Conservation (phyloP, 1,284 basidiomycete species). For the Schizopora paradoxa region DNA sequence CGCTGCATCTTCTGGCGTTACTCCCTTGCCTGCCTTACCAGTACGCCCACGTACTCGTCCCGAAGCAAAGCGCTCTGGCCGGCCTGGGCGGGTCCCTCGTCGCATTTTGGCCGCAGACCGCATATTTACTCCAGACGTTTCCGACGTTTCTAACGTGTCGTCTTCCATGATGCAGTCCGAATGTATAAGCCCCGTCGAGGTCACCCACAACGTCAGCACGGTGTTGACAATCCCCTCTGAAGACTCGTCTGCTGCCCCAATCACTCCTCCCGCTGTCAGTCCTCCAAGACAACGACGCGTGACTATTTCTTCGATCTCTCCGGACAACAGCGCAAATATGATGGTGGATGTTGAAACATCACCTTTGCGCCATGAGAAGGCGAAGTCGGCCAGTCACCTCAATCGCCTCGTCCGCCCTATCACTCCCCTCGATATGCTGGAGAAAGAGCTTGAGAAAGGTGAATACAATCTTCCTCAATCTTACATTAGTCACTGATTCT, state of each 20-base stretch:
- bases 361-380: slow-evolving; percentile 61
- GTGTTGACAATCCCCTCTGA: slow-evolving; percentile 16
- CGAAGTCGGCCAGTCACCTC: slow-evolving; percentile 41
- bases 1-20: slow-evolving; percentile 43
- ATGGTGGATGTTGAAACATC: slow-evolving; percentile 36
- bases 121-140: slow-evolving; percentile 51
- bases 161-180: slow-evolving; percentile 22
- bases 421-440: slow-evolving; percentile 53
- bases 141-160: slow-evolving; percentile 31
- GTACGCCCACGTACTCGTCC: slow-evolving; percentile 48
- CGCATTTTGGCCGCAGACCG: slow-evolving; percentile 61
- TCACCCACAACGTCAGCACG: slow-evolving; percentile 1
- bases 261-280: slow-evolving; percentile 34
- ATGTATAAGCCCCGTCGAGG: slow-evolving; percentile 1
- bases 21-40: slow-evolving; percentile 54
- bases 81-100: slow-evolving; percentile 50
- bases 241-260: slow-evolving; percentile 6
- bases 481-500: not conserved
- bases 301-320: slow-evolving; percentile 59
- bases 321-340: slow-evolving; percentile 32
- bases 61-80: slow-evolving; percentile 37
- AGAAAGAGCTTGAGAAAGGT: slow-evolving; percentile 58
- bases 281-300: slow-evolving; percentile 55
- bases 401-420: slow-evolving; percentile 62
- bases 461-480: slow-evolving; percentile 23